Conservation (phyloP, 2,329 filamentous ascomycete genomes). For the Cadophora malorum region DNA sequence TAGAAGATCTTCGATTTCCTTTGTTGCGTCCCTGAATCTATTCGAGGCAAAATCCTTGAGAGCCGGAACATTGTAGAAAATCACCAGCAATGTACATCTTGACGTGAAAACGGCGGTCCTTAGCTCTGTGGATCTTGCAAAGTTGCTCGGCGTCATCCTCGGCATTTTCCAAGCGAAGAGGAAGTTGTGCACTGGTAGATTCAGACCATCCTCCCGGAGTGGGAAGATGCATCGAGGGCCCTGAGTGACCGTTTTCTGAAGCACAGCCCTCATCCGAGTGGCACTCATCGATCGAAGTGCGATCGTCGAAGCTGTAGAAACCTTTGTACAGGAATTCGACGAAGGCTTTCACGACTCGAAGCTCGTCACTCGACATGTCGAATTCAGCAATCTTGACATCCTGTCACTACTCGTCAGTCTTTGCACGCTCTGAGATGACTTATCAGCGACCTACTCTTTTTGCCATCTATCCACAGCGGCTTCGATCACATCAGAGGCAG, state of each 20-base stretch:
- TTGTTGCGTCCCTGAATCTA: not conserved
- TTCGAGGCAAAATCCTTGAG: not conserved
- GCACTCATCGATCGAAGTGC: not conserved
- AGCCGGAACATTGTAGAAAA: not conserved
- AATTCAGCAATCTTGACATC: not conserved
- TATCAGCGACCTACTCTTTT: not conserved
- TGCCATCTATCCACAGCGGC: not conserved
- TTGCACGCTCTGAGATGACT: not conserved
- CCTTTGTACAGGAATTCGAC: constrained; percentile 1
- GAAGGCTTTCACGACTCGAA: constrained; percentile 1
- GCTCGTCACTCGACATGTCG: constrained; percentile 13
- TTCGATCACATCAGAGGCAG: not conserved
- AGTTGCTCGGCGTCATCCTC: not conserved
- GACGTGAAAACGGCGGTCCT: not conserved
- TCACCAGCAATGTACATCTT: not conserved
- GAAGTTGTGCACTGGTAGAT: not conserved
- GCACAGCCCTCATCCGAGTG: not conserved
- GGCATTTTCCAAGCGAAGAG: not conserved
- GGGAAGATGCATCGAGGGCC: not conserved
- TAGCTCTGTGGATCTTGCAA: not conserved
- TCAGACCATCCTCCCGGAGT: not conserved
- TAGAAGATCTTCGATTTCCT: not conserved
- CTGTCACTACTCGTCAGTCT: not conserved
- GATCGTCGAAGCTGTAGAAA: not conserved
- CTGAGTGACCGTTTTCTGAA: not conserved